Evolutionary conservation across 1,284 basidiomycete species (phyloP).

Genomic region (Meripilus lineatus): DNA sequence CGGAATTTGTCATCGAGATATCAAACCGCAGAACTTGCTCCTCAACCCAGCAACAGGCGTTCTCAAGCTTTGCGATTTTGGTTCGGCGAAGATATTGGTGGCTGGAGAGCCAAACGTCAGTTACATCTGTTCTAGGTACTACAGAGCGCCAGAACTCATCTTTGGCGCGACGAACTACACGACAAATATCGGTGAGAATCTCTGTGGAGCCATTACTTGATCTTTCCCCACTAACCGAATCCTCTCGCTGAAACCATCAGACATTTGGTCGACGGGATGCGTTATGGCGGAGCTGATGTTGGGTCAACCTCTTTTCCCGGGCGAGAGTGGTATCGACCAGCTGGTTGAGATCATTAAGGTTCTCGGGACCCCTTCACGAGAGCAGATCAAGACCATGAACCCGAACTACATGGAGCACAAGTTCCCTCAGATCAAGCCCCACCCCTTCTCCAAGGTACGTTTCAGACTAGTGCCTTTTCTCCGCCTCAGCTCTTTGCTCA

Average conservation of each 20-base stretch:
- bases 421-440: conserved; percentile 99
- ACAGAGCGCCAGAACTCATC: conserved; percentile 98
- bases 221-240: conserved; percentile 7
- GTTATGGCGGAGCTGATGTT: conserved; percentile 99
- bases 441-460: conserved; percentile 86
- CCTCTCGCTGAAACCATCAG: conserved; percentile 35
- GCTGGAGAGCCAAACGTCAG: conserved; percentile 98
- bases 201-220: neutral
- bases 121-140: conserved; percentile 99
- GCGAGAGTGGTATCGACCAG: conserved; percentile 99
- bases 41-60: conserved; percentile 96
- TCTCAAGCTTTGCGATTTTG: conserved; percentile 98
- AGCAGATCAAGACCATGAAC: conserved; percentile 99
- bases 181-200: conserved; percentile 90
- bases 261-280: conserved; percentile 99
- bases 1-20: conserved; percentile 97
- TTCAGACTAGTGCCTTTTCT: neutral
- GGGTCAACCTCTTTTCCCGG: conserved; percentile 97
- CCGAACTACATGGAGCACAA: conserved; percentile 99
- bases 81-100: conserved; percentile 97
- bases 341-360: conserved; percentile 99
- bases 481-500: neutral
- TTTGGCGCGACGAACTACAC: conserved; percentile 99
- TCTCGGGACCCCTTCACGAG: conserved; percentile 94
- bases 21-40: conserved; percentile 98